A percentile compares a stretch with the other conserved stretches of the same genome.
These are phyloP conservation scores for Cladosporium sp. DNA, from an alignment of 2,329 filamentous ascomycete genomes.

Conservation along the genomic window DNA sequence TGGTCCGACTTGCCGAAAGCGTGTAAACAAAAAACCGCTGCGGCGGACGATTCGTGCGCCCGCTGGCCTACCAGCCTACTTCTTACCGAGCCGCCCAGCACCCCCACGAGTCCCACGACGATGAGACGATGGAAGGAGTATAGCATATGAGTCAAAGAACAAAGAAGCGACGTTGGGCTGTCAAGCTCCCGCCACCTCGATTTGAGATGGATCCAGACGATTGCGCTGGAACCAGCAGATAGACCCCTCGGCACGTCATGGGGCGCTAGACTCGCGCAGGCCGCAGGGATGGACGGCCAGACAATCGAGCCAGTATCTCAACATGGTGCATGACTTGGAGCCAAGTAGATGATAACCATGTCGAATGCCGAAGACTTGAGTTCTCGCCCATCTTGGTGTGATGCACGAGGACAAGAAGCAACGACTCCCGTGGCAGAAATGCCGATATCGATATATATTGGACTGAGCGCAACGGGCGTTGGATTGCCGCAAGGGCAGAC, in stretches of 20 bases:
- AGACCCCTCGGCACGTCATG: slow-evolving; percentile 13
- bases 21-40: too few species aligned
- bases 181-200: slow-evolving; percentile 10
- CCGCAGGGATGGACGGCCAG: slow-evolving; percentile 12
- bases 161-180: slow-evolving; percentile 4
- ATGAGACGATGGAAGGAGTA: background rate
- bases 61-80: too few species aligned
- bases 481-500: slow-evolving; percentile 12
- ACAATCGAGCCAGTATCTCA: slow-evolving; percentile 7
- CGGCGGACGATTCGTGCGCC: too few species aligned
- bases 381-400: too few species aligned
- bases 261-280: slow-evolving; percentile 13
- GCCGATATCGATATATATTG: too few species aligned
- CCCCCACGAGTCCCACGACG: background rate
- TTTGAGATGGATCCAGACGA: slow-evolving; percentile 12
- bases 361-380: too few species aligned
- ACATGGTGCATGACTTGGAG: background rate
- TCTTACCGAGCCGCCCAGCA: background rate
- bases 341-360: background rate
- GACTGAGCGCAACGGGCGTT: background rate
- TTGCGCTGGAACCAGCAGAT: slow-evolving; percentile 11
- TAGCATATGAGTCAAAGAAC: slow-evolving; percentile 11
- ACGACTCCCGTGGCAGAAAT: too few species aligned
- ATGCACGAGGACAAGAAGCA: background rate
- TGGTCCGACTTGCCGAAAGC: background rate